Conservation (phyloP, 2,329 filamentous ascomycete genomes). For the Elsinoe necatrix region DNA sequence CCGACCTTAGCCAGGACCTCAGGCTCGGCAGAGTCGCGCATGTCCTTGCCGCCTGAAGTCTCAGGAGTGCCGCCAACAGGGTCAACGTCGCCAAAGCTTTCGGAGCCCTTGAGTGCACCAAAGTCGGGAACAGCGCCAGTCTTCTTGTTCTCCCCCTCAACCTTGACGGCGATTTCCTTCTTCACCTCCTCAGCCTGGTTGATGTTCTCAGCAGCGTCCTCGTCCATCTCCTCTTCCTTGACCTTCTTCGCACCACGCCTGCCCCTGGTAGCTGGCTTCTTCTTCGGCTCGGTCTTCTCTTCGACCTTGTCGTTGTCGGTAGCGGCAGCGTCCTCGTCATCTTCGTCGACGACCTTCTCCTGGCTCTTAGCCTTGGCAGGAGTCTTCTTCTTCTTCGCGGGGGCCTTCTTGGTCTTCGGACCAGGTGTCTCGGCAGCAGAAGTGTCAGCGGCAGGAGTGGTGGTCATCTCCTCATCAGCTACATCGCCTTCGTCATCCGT, state of each 20-base stretch:
- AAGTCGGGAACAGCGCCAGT: background rate
- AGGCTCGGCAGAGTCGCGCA: background rate
- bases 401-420: constrained; percentile 1
- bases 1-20: background rate
- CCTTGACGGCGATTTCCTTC: background rate
- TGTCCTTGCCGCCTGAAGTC: background rate
- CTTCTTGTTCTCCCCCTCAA: background rate
- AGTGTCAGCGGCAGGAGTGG: background rate
- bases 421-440: background rate
- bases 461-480: constrained; percentile 4
- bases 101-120: background rate
- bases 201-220: background rate
- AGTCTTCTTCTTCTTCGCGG: background rate
- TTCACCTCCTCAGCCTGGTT: background rate
- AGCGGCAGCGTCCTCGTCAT: background rate
- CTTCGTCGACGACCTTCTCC: background rate
- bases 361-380: background rate
- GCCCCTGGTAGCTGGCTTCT: background rate
- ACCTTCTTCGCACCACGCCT: background rate
- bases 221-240: background rate
- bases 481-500: constrained; percentile 5
- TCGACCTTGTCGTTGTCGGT: background rate
- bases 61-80: background rate
- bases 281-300: background rate
- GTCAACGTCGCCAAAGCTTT: background rate